phyloP scores from a whole-genome alignment of 371 early-diverging fungal species.

The Mortierella sp. region DNA sequence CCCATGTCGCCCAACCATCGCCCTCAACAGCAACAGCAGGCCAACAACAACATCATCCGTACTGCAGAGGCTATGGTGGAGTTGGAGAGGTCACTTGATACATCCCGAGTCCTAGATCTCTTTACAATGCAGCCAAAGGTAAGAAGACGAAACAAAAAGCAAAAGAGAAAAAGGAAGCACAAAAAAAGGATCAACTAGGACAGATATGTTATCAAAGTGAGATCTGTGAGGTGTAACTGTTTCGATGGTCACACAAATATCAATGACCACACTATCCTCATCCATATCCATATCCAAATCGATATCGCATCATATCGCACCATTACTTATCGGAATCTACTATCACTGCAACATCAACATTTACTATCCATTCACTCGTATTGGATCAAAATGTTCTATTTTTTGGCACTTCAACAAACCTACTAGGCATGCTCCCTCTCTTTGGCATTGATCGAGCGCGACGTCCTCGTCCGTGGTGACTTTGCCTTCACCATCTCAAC shows the following conservation, averaged over 20 bases:
- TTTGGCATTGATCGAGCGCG: slow-evolving; percentile 46
- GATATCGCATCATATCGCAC: slow-evolving; percentile 2
- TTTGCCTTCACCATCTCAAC: slow-evolving; percentile 32
- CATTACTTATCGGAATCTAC: background rate
- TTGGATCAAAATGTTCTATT: background rate
- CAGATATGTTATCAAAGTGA: background rate
- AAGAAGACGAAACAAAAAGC: background rate
- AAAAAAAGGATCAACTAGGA: background rate
- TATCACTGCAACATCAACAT: background rate
- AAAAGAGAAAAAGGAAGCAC: no score
- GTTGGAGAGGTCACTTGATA: slow-evolving; percentile 42
- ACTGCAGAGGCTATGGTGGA: slow-evolving; percentile 40
- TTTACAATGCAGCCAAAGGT: slow-evolving; percentile 59
- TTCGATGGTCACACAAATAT: slow-evolving; percentile 23
- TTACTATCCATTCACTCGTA: no score
- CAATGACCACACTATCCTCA: background rate
- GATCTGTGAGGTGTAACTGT: background rate
- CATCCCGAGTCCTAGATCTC: slow-evolving; percentile 45
- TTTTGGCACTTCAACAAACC: background rate
- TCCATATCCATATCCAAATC: background rate
- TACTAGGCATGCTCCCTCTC: slow-evolving; percentile 44
- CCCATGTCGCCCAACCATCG: slow-evolving; percentile 47
- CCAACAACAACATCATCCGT: background rate
- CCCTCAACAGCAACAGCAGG: slow-evolving; percentile 24
- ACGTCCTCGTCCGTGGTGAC: slow-evolving; percentile 37